phyloP scores from a whole-genome alignment of 331 rosid species.

The Quercus lobata region DNA sequence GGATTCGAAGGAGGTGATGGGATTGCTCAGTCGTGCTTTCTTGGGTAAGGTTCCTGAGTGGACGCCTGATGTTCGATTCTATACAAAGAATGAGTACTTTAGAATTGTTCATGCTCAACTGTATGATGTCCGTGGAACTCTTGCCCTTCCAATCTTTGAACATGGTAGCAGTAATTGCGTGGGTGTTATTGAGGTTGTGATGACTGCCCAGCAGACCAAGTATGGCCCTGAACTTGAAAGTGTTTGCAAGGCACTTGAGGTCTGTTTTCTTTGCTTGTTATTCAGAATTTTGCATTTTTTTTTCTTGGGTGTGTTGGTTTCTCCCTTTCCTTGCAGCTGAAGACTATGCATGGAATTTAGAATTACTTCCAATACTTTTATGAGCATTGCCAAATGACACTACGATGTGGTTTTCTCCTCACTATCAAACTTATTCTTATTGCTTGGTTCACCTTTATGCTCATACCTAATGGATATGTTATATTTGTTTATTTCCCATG shows the following conservation, averaged over 20 bases:
- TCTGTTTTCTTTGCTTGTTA: constrained; percentile 21
- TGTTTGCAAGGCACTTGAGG: constrained; percentile 94
- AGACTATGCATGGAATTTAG: neutral
- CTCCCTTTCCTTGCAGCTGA: neutral
- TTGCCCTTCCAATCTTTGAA: constrained; percentile 88
- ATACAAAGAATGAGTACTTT: constrained; percentile 70
- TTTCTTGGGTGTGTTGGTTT: neutral
- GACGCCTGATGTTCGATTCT: constrained; percentile 92
- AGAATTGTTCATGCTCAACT: constrained; percentile 70
- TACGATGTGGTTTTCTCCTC: neutral
- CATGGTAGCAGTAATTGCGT: constrained; percentile 69
- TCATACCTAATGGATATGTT: neutral
- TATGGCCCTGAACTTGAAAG: constrained; percentile 65
- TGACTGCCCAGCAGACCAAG: constrained; percentile 59
- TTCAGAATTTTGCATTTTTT: constrained; percentile 2
- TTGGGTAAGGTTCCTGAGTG: constrained; percentile 81
- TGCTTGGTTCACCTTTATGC: neutral
- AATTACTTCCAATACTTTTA: neutral
- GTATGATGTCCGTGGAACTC: constrained; percentile 69
- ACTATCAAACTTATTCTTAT: neutral
- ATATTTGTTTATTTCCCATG: neutral
- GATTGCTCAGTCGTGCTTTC: constrained; percentile 92
- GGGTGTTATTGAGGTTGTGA: constrained; percentile 91
- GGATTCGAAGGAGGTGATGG: constrained; percentile 48
- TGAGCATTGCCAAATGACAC: neutral